Evolutionary conservation across 2,329 filamentous ascomycete genomes (phyloP).

Genomic region (Botrytis hyacinthi): DNA sequence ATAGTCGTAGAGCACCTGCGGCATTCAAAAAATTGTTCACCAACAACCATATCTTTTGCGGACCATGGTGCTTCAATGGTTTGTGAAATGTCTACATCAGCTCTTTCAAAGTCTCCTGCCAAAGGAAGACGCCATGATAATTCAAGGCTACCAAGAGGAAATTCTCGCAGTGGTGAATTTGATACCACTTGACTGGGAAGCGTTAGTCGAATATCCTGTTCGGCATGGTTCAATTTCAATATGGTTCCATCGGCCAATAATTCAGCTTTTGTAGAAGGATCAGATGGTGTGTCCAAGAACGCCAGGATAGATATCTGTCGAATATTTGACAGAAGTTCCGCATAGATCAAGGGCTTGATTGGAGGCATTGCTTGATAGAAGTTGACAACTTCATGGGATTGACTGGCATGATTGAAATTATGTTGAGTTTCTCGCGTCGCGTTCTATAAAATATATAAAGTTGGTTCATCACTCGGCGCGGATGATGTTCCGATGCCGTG

Average conservation of each 20-base stretch:
- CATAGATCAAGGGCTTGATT: constrained; percentile 49
- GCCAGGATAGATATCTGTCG: constrained; percentile 60
- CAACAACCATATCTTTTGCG: constrained; percentile 47
- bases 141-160: constrained; percentile 35
- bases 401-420: background rate
- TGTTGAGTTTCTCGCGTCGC: background rate
- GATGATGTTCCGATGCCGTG: constrained; percentile 1
- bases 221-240: constrained; percentile 51
- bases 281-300: constrained; percentile 45
- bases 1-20: constrained; percentile 46
- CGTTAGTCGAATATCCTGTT: constrained; percentile 39
- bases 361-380: constrained; percentile 11
- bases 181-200: constrained; percentile 42
- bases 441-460: background rate
- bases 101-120: constrained; percentile 21
- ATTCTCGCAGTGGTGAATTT: constrained; percentile 26
- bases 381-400: background rate
- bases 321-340: constrained; percentile 64
- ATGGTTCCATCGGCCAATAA: constrained; percentile 47
- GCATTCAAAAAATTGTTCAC: constrained; percentile 38
- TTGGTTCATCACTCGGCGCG: background rate
- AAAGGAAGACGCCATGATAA: constrained; percentile 57
- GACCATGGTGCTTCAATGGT: constrained; percentile 47
- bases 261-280: constrained; percentile 34
- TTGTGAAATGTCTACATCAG: constrained; percentile 25